Percentiles rank a stretch among this genome's conserved stretches.
These are phyloP conservation scores for Vachellia pachyceras DNA, from an alignment of 306 rosid genomes.

Conservation along the genomic window DNA sequence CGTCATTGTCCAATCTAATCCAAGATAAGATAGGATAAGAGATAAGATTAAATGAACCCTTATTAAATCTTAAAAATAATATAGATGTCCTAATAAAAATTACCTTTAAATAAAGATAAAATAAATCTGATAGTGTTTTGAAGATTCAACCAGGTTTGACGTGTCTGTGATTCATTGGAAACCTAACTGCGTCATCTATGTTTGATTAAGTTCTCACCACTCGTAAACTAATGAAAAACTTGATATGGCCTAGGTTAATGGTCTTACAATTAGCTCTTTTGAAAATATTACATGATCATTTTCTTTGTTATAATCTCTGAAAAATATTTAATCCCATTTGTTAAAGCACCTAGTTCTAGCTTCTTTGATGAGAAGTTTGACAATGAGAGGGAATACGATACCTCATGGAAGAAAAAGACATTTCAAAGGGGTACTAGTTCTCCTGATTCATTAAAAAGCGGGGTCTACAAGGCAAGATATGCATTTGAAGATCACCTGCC, in stretches of 20 bases:
- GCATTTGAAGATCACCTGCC: slow-evolving; percentile 58
- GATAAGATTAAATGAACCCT: too few species aligned
- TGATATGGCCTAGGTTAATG: slow-evolving; percentile 13
- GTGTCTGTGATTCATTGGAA: slow-evolving; percentile 28
- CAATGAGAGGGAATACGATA: slow-evolving; percentile 53
- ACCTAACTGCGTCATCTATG: slow-evolving; percentile 26
- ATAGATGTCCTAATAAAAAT: background rate
- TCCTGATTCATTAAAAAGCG: slow-evolving; percentile 45
- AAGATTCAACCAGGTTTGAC: slow-evolving; percentile 2
- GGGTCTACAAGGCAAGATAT: slow-evolving; percentile 43
- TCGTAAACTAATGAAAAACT: slow-evolving; percentile 13
- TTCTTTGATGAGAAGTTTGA: slow-evolving; percentile 53
- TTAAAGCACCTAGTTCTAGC: slow-evolving; percentile 50
- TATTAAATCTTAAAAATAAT: too few species aligned
- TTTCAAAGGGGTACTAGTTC: slow-evolving; percentile 47
- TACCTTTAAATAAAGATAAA: background rate
- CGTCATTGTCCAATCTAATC: too few species aligned
- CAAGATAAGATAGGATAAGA: too few species aligned
- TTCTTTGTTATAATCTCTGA: slow-evolving; percentile 4
- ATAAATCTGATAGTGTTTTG: background rate
- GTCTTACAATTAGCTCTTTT: slow-evolving; percentile 24
- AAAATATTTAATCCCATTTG: slow-evolving; percentile 16
- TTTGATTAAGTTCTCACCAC: slow-evolving; percentile 25
- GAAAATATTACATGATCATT: slow-evolving; percentile 9
- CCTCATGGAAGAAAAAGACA: slow-evolving; percentile 52